Percentiles rank a stretch among this genome's conserved stretches.
Conservation (phyloP, 1,284 basidiomycete species). For the Leccinum fallax region DNA sequence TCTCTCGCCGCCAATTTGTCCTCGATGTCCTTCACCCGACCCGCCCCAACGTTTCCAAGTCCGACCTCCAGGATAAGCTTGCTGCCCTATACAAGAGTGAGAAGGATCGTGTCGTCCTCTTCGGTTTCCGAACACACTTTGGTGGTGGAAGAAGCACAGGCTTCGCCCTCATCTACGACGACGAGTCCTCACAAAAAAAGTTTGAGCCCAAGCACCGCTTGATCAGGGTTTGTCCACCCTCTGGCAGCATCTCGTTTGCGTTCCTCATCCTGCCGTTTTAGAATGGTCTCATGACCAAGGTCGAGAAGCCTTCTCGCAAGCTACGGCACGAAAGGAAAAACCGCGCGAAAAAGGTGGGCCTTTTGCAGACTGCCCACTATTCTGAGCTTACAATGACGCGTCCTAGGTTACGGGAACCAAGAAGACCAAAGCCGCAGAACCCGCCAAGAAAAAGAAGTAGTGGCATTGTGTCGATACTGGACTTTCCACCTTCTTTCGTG, state of each 20-base stretch:
- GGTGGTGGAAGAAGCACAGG: conserved; percentile 99
- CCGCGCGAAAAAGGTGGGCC: conserved; percentile 89
- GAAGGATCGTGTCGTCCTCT: conserved; percentile 76
- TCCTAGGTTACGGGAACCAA: conserved; percentile 87
- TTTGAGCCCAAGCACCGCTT: conserved; percentile 98
- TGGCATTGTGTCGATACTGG: conserved; percentile 12
- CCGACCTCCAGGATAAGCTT: conserved; percentile 93
- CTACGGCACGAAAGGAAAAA: conserved; percentile 99
- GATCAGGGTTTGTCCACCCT: conserved; percentile 73
- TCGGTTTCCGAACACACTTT: conserved; percentile 90
- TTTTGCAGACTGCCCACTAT: conserved; percentile 17
- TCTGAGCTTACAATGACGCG: conserved; percentile 10
- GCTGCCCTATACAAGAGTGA: conserved; percentile 79
- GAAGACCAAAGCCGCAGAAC: conserved; percentile 90
- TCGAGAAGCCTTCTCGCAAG: conserved; percentile 93
- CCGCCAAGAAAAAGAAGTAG: conserved; percentile 87
- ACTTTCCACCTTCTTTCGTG: conserved; percentile 30
- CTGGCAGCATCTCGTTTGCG: neutral
- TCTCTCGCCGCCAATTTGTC: conserved; percentile 92
- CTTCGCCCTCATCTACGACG: conserved; percentile 98
- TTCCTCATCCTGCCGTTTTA: conserved; percentile 37
- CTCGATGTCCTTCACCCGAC: conserved; percentile 96
- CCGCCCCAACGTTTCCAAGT: conserved; percentile 92
- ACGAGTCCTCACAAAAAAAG: conserved; percentile 91
- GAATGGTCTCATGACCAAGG: conserved; percentile 85